Evolutionary conservation across 768 basidiomycete species (phyloP), one percentile per base, ranked within the genome.

Genomic region (Tylopilus cervinicoccineus): DNA sequence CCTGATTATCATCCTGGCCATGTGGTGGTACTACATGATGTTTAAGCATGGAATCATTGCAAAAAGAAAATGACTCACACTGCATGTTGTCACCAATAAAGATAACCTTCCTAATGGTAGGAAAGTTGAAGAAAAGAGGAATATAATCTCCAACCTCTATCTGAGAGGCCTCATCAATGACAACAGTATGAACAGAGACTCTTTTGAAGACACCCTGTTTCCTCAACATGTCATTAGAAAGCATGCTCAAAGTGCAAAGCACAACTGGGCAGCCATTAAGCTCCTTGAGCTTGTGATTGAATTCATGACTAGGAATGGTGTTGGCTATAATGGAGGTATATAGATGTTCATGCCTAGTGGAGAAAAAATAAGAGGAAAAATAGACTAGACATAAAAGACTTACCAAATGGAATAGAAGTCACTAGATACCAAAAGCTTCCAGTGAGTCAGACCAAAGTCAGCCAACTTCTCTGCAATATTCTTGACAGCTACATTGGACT

Each of bases 401-500:
- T 55, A 88, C 88, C 88, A 89, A 50, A 73, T 75, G 61, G 63
- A 65, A 54, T 80, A 75, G 59, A 91, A 93, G 1, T 83, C 78
- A 68, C 58, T 68, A 1, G 89, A 84, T n/a, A 91, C 84, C 4
- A 92, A 61, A 2, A 93, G 71, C 51, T 71, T 81, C 77, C 81
- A 93, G 9, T 76, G 54, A 4, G 55, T 37, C 50, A 88, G 79
- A 0, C 69, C 73, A 59, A 77, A 70, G 8, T 74, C 65, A n/a
- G 72, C 65, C 16, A 93, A 69, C 69, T 89, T 88, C 59, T 88
- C 85, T 44, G 87, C 89, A 69, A 93, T 91, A 55, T 93, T 92
- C 65, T 89, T 91, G 19, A 92, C 90, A 39, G 88, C 90, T 41
- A 92, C 80, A 71, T 93, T 93, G 16, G 85, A 86, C 59, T 93